A percentile compares a stretch with the other conserved stretches of the same genome.
Conservation (phyloP, 768 basidiomycete species). For the Lactarius akahatsu region DNA sequence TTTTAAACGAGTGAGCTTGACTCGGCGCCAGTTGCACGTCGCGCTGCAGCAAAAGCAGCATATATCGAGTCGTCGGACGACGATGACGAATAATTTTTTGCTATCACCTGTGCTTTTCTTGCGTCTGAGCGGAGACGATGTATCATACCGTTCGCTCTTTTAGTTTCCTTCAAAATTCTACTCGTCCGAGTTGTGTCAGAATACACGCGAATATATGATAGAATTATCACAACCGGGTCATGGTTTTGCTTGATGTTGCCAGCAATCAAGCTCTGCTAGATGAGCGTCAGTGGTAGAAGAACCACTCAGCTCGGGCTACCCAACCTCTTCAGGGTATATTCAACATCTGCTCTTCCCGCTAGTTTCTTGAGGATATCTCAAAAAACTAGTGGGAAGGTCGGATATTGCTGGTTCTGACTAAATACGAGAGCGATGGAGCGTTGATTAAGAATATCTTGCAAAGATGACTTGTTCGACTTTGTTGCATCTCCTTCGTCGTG, state of each 20-base stretch:
- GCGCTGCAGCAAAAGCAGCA: constrained; percentile 36
- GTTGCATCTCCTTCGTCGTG: too few relatives aligned
- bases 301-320: constrained; percentile 60
- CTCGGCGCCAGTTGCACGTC: constrained; percentile 41
- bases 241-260: constrained; percentile 34
- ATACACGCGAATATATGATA: neutral
- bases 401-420: too few relatives aligned
- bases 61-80: constrained; percentile 46
- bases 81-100: constrained; percentile 39
- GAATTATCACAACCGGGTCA: too few relatives aligned
- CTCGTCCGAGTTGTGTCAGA: neutral
- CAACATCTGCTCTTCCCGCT: too few relatives aligned
- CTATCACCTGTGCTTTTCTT: constrained; percentile 38
- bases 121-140: too few relatives aligned
- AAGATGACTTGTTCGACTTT: too few relatives aligned
- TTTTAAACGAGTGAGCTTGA: constrained; percentile 43
- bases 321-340: too few relatives aligned
- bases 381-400: too few relatives aligned
- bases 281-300: neutral
- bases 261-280: constrained; percentile 28
- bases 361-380: too few relatives aligned
- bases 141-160: neutral
- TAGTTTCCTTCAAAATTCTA: neutral
- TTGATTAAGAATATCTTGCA: too few relatives aligned
- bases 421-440: too few relatives aligned